A percentile compares a stretch with the other conserved stretches of the same genome.
These are phyloP conservation scores for Xylaria grammica DNA, from an alignment of 495 filamentous ascomycete species.

Conservation along the genomic window DNA sequence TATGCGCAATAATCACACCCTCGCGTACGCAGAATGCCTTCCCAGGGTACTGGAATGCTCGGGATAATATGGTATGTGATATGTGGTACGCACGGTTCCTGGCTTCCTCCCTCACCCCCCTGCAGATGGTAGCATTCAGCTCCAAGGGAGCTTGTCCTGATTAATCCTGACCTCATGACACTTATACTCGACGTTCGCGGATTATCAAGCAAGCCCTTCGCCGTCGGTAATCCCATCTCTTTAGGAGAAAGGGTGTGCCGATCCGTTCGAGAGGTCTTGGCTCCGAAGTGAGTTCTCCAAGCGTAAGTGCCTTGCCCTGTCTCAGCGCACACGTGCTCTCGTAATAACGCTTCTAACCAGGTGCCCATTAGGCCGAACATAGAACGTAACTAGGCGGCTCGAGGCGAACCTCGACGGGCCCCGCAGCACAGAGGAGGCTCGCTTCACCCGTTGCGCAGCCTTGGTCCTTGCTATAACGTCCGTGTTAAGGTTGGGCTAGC, in stretches of 20 bases:
- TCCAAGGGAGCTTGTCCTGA: background rate
- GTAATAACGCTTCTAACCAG: background rate
- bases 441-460: background rate
- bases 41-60: background rate
- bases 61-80: conserved; percentile 2
- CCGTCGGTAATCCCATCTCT: background rate
- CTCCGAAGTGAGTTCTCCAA: background rate
- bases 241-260: background rate
- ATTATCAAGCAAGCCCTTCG: conserved; percentile 12
- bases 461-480: conserved; percentile 4
- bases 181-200: background rate
- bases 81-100: background rate
- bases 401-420: background rate
- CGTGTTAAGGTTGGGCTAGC: conserved; percentile 13
- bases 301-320: background rate
- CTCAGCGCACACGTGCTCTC: conserved; percentile 7
- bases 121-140: conserved; percentile 1
- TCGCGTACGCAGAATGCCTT: background rate
- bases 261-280: conserved; percentile 13
- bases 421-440: background rate
- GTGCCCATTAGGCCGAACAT: background rate
- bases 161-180: conserved; percentile 20
- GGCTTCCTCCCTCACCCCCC: background rate
- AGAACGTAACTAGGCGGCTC: background rate
- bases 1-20: background rate